phyloP scores from a whole-genome alignment of 2,329 filamentous ascomycete species.

The Pyrenophora seminiperda region DNA sequence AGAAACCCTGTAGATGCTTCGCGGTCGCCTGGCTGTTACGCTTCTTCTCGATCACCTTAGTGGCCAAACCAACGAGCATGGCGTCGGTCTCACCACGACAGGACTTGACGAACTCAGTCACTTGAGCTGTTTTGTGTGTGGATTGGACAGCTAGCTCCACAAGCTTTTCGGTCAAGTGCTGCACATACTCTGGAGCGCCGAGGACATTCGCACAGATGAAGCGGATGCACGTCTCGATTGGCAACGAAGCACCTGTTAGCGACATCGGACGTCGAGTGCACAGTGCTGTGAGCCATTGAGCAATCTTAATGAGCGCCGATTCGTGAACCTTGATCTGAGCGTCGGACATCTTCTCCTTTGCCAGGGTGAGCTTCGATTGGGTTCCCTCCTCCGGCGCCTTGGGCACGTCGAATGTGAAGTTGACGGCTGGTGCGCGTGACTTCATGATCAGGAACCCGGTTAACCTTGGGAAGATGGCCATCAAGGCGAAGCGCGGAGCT shows the following conservation, averaged over 20 bases:
- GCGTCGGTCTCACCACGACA: constrained; percentile 3
- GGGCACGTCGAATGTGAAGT: constrained; percentile 5
- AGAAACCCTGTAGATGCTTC: not conserved
- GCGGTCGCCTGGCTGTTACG: not conserved
- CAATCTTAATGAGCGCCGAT: constrained; percentile 3
- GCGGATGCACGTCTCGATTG: constrained; percentile 3
- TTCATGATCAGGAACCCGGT: not conserved
- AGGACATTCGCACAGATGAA: constrained; percentile 5
- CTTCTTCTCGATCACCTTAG: not conserved
- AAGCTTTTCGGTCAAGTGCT: constrained; percentile 4
- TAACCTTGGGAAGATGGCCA: not conserved
- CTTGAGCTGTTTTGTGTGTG: not conserved
- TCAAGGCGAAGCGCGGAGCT: not conserved
- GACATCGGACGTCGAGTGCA: not conserved
- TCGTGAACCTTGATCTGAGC: constrained; percentile 3
- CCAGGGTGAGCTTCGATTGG: not conserved
- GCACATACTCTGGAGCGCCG: not conserved
- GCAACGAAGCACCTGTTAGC: not conserved
- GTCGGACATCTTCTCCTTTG: not conserved
- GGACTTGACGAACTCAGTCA: constrained; percentile 3
- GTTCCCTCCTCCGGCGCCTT: not conserved
- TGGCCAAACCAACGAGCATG: not conserved
- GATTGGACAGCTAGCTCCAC: not conserved
- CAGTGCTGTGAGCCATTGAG: constrained; percentile 1
- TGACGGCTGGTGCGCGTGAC: constrained; percentile 1